Evolutionary conservation across 1,284 basidiomycete species (phyloP).

Genomic region (Porogramme epimiltina): DNA sequence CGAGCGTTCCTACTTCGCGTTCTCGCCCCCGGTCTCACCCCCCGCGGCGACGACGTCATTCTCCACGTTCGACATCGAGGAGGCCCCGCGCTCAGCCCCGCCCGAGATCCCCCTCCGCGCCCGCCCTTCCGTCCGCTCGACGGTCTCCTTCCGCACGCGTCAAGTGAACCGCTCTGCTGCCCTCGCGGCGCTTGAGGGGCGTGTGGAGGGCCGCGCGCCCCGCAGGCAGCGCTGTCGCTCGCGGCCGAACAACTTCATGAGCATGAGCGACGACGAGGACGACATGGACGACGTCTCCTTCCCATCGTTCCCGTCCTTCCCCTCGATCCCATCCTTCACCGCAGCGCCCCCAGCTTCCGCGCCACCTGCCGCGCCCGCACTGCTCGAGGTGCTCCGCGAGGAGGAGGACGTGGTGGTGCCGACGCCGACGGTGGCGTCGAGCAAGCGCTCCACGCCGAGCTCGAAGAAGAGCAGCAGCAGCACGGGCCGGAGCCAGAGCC

Average conservation of each 20-base stretch:
- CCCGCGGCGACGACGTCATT: conserved; percentile 14
- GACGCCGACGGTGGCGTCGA: not conserved
- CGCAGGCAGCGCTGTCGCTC: conserved; percentile 14
- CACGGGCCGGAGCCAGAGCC: no score
- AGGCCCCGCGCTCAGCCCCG: conserved; percentile 7
- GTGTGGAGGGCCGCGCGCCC: conserved; percentile 56
- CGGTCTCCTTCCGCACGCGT: conserved; percentile 29
- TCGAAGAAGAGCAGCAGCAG: conserved; percentile 12
- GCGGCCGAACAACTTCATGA: conserved; percentile 59
- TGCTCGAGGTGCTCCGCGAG: conserved; percentile 30
- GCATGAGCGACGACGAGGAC: conserved; percentile 63
- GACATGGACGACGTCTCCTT: conserved; percentile 32
- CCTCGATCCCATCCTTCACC: no score
- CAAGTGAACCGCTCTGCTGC: conserved; percentile 49
- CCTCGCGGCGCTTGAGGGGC: conserved; percentile 65
- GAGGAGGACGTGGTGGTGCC: conserved; percentile 36
- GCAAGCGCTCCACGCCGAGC: conserved; percentile 8
- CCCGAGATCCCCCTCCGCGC: conserved; percentile 14
- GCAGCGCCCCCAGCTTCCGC: not conserved
- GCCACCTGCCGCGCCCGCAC: not conserved
- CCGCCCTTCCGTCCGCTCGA: conserved; percentile 29
- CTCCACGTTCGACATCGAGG: conserved; percentile 6
- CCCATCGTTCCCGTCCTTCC: not conserved
- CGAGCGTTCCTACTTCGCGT: conserved; percentile 25
- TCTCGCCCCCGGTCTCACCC: conserved; percentile 22